These are phyloP conservation scores for Stylonectria norvegica DNA, from an alignment of 2,329 filamentous ascomycete species.

Conservation along the genomic window DNA sequence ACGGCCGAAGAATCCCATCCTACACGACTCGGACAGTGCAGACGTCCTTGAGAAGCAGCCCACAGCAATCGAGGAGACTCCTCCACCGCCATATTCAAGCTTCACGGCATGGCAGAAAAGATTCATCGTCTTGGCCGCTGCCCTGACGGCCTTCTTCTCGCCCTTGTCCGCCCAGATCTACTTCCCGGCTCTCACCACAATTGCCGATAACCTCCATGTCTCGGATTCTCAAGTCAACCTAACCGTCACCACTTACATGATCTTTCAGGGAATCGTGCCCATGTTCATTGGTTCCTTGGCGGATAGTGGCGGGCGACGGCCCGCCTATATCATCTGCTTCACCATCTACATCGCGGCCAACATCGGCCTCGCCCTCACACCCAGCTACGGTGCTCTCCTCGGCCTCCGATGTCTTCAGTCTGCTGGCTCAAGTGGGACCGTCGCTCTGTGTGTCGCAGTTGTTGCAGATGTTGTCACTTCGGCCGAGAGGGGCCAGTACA, in stretches of 20 bases:
- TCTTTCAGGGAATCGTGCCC: conserved; percentile 59
- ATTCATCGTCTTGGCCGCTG: conserved; percentile 38
- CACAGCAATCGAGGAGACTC: neutral
- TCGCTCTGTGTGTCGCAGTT: conserved; percentile 56
- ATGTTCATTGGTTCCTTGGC: conserved; percentile 55
- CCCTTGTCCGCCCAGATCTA: conserved; percentile 51
- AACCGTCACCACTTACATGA: conserved; percentile 54
- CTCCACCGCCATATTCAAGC: conserved; percentile 33
- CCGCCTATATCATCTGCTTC: conserved; percentile 53
- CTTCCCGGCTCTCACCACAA: conserved; percentile 48
- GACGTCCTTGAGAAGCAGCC: conserved; percentile 18
- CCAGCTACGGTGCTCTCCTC: conserved; percentile 48
- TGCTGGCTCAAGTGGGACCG: conserved; percentile 55
- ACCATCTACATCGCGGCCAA: conserved; percentile 52
- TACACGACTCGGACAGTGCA: no score
- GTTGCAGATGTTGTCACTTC: conserved; percentile 62
- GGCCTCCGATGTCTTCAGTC: conserved; percentile 55
- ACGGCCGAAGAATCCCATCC: no score
- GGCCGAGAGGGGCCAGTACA: conserved; percentile 58
- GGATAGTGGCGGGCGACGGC: conserved; percentile 51
- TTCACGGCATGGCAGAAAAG: conserved; percentile 41
- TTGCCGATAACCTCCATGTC: conserved; percentile 47
- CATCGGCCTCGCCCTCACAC: conserved; percentile 50
- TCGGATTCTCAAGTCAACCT: conserved; percentile 43
- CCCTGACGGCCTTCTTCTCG: conserved; percentile 42